Base-by-base conservation (phyloP, 225 moss, liverwort and hornwort genomes). In the Bryum argenteum region DNA sequence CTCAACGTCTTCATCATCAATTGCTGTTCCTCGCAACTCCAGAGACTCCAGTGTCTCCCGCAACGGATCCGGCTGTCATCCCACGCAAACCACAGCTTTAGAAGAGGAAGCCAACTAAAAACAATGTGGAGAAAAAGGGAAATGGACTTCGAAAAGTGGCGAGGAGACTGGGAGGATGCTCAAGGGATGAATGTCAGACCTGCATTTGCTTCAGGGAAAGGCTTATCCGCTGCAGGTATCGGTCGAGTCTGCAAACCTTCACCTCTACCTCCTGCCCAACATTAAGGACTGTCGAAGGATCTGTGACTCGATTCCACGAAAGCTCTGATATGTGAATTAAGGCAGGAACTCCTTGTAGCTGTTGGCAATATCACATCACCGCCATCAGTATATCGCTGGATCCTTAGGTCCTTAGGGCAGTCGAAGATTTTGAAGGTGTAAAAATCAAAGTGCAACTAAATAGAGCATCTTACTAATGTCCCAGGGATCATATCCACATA, bases 181-280 rank as follows among this genome's bases (percentile, higher is more conserved):
- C 4, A 51, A 54, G 53, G 26, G 45, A 52, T 47, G 45, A 43
- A 69, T 54, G 72, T 44, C 51, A 40, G 83, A 85, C 92, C 79
- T 90, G 90, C 90, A 92, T 90, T 79, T 88, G 90, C 80, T 90
- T 92, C 22, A 92, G 65, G 5, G 92, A 92, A 20, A 92, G 86
- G 75, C 83, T 92, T 23, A 92, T 92, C 2, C 92, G 88, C 69
- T 92, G 88, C 69, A 90, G 56, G 58, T 77, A 81, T 3, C 82
- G 82, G 79, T 92, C 92, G 52, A 92, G 80, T 71, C 84, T 88
- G 78, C 90, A 86, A 72, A 92, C 92, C 81, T 88, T 92, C 7
- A 75, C 86, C 73, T 85, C 64, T 22, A 90, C 83, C 71, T 86
- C 90, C 81, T 88, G 84, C 45, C 85, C 92, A 71, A 80, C 77